Evolutionary conservation across 257 asterid genomes (phyloP).

Genomic region (Verbascum thapsus): DNA sequence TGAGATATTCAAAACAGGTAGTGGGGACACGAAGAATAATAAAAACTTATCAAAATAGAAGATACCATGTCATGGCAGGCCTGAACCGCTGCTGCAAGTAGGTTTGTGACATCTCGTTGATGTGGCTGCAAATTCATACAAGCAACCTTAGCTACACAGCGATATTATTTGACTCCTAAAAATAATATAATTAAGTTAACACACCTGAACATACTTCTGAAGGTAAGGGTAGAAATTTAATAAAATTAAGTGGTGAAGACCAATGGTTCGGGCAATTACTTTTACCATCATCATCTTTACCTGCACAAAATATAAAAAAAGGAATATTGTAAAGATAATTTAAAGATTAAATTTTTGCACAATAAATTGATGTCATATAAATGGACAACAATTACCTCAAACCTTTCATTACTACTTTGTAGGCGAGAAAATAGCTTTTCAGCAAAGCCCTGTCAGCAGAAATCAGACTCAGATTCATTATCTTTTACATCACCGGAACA

Average conservation of each 20-base stretch:
- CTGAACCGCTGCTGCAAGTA: conserved; percentile 97
- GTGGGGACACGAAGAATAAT: conserved; percentile 12
- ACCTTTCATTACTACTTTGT: conserved; percentile 63
- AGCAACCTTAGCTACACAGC: conserved; percentile 26
- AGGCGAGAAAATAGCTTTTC: conserved; percentile 91
- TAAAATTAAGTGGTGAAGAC: conserved; percentile 82
- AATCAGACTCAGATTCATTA: conserved; percentile 16
- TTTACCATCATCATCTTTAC: conserved; percentile 87
- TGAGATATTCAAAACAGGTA: conserved; percentile 14
- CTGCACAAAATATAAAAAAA: conserved; percentile 46
- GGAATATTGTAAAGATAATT: conserved; percentile 6
- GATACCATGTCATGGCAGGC: conserved; percentile 97
- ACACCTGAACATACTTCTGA: conserved; percentile 87
- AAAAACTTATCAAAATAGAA: conserved; percentile 18
- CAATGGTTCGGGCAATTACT: conserved; percentile 81
- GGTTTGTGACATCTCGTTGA: conserved; percentile 75
- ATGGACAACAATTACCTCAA: conserved; percentile 61
- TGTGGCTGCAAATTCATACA: conserved; percentile 64
- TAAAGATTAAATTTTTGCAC: not conserved
- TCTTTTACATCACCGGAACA: conserved; percentile 14
- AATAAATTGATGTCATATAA: conserved; percentile 15
- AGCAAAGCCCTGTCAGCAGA: conserved; percentile 69
- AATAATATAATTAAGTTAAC: conserved; percentile 19
- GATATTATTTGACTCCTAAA: conserved; percentile 26
- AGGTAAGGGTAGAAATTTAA: conserved; percentile 73